Base-by-base conservation (phyloP, 2,329 filamentous ascomycete genomes). In the Blumeria hordei region DNA sequence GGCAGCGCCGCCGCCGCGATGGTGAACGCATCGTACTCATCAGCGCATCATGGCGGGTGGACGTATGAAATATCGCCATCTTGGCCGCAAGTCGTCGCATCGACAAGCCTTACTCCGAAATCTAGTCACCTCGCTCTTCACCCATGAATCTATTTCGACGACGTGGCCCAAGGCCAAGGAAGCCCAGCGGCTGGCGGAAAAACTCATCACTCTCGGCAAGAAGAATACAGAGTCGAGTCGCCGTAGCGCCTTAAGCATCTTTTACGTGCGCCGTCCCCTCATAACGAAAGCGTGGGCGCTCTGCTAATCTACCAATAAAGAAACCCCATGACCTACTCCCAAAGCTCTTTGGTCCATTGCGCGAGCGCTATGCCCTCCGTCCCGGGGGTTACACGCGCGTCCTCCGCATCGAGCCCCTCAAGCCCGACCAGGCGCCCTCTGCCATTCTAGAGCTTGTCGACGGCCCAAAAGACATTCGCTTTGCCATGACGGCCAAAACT, bases 161-260 rank as follows among this genome's bases (percentile, higher is more conserved):
- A 94, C 92, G 70, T 95, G 85, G 76, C 81, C 83, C 67, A 96
- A 96, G 71, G 92, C 92, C 51, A 98, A 96, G 71, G 92, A 98
- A 72, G 85, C 92, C 18, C 92, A 98, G 71, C 77, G 85, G 45
- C 69, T 96, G 62, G 92, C 88, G 7, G 92, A 98, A 67, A 93
- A 94, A 73, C 74, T 96, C 61, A 88, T 98, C 64, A 95, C 88
- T 4, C 69, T 94, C 62, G 90, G 85, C 18, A 98, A 96, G 76
- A 84, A 81, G 71, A 87, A 95, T 68, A 94, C 90, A 43, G 82
- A 88, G 64, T 85, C 86, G 18, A 83, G 82, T 58, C 76, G 78
- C 67, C 75, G 80, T 65, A 78, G 77, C 61, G 90, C 88, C n/a
- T 72, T 82, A 63, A 78, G 77, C 41, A 88, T 88, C 63, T 82